A percentile compares a stretch with the other conserved stretches of the same genome.
Evolutionary conservation across 495 filamentous ascomycete species (phyloP).

Genomic region (Lentithecium fluviatile): DNA sequence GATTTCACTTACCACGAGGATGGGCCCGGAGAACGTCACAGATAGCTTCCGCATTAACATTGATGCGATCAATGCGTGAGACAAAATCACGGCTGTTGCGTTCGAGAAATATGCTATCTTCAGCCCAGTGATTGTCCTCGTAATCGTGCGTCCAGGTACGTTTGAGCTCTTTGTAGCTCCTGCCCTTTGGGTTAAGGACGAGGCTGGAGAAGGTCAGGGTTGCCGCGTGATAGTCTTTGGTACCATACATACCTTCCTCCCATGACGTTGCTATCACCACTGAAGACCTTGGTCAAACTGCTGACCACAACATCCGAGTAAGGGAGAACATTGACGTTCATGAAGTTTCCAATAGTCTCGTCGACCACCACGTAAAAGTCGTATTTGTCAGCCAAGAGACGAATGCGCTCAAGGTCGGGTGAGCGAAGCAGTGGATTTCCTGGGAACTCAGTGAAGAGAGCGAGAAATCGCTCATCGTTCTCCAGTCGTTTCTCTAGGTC

Average conservation of each 20-base stretch:
- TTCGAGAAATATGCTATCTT: slow-evolving; percentile 92
- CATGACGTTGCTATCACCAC: slow-evolving; percentile 97
- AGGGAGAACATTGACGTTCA: slow-evolving; percentile 89
- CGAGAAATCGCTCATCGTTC: slow-evolving; percentile 74
- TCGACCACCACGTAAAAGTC: slow-evolving; percentile 90
- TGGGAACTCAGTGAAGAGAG: slow-evolving; percentile 91
- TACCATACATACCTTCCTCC: slow-evolving; percentile 61
- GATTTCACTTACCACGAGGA: slow-evolving; percentile 48
- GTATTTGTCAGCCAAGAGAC: slow-evolving; percentile 73
- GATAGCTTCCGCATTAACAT: slow-evolving; percentile 80
- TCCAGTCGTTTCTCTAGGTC: slow-evolving; percentile 73
- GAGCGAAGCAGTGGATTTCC: slow-evolving; percentile 86
- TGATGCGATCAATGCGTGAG: slow-evolving; percentile 77
- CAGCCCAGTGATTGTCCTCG: slow-evolving; percentile 89
- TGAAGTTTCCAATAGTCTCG: slow-evolving; percentile 93
- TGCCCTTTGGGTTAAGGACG: slow-evolving; percentile 77
- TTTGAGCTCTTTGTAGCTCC: slow-evolving; percentile 69
- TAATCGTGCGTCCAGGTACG: slow-evolving; percentile 59
- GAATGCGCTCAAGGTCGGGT: slow-evolving; percentile 79
- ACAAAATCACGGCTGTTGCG: slow-evolving; percentile 93
- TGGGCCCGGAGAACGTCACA: slow-evolving; percentile 64
- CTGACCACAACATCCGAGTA: slow-evolving; percentile 89
- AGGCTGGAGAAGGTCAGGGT: slow-evolving; percentile 49
- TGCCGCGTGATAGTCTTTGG: not conserved
- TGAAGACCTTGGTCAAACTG: slow-evolving; percentile 95